Conservation (phyloP, 495 filamentous ascomycete genomes). For the Entonaema liquescens region DNA sequence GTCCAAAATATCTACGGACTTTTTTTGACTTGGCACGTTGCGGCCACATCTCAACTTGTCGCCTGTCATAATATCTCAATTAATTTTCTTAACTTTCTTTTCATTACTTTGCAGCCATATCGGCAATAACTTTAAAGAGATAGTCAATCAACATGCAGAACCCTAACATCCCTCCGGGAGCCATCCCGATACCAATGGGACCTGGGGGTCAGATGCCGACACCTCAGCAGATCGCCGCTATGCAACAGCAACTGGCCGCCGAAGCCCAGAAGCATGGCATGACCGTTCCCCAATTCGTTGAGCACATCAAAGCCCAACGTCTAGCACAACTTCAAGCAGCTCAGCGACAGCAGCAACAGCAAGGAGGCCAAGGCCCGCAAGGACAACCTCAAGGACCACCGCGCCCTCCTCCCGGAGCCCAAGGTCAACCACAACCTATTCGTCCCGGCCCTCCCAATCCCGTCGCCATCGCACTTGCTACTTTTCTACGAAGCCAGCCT, state of each 20-base stretch:
- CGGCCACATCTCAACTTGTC: slow-evolving; percentile 23
- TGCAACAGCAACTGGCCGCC: slow-evolving; percentile 83
- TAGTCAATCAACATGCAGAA: slow-evolving; percentile 38
- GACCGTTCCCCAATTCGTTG: slow-evolving; percentile 77
- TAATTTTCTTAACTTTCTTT: slow-evolving; percentile 16
- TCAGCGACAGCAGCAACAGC: slow-evolving; percentile 70
- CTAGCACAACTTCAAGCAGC: slow-evolving; percentile 69
- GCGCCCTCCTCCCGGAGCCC: slow-evolving; percentile 47
- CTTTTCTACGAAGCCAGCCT: slow-evolving; percentile 84
- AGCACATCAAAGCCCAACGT: slow-evolving; percentile 71
- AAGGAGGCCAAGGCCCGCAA: slow-evolving; percentile 51
- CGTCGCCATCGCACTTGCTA: slow-evolving; percentile 86
- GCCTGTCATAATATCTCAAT: slow-evolving; percentile 23
- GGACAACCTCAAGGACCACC: slow-evolving; percentile 50
- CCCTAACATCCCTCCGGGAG: slow-evolving; percentile 37
- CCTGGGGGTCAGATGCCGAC: slow-evolving; percentile 69
- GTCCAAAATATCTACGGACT: slow-evolving; percentile 11
- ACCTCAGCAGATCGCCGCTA: slow-evolving; percentile 82
- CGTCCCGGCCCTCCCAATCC: slow-evolving; percentile 82
- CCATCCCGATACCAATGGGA: slow-evolving; percentile 51
- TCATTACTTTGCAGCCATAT: background rate
- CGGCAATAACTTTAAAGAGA: slow-evolving; percentile 1
- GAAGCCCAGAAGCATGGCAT: slow-evolving; percentile 79
- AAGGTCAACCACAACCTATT: slow-evolving; percentile 65
- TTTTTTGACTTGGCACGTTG: slow-evolving; percentile 11